Conservation (phyloP, 1,139 yeast genomes). For the Debaryomycetaceae sp. region DNA sequence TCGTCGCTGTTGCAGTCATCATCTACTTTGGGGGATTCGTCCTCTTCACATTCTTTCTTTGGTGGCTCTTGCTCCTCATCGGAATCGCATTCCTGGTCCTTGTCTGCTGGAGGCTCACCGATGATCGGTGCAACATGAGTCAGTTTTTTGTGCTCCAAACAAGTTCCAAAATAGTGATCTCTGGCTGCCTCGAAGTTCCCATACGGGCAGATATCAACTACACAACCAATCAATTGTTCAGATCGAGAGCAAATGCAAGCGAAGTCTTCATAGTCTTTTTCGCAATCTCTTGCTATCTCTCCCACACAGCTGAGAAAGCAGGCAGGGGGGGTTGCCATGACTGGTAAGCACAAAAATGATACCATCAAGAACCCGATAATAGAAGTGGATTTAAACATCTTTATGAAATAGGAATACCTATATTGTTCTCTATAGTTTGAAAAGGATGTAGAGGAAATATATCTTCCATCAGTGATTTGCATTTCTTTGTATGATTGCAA, state of each 20-base stretch:
- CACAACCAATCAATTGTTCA: slow-evolving; percentile 39
- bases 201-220: slow-evolving; percentile 46
- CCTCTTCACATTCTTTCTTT: slow-evolving; percentile 1
- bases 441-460: background rate
- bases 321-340: slow-evolving; percentile 50
- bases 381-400: background rate
- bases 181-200: slow-evolving; percentile 47
- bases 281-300: slow-evolving; percentile 33
- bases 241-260: slow-evolving; percentile 39
- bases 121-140: slow-evolving; percentile 5
- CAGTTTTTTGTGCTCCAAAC: slow-evolving; percentile 37
- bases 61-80: slow-evolving; percentile 9
- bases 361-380: slow-evolving; percentile 1
- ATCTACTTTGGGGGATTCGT: background rate
- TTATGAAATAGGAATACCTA: background rate
- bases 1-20: background rate
- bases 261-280: slow-evolving; percentile 29
- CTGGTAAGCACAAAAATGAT: slow-evolving; percentile 6
- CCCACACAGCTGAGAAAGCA: slow-evolving; percentile 47
- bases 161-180: slow-evolving; percentile 55
- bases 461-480: background rate
- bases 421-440: background rate
- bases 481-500: background rate
- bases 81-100: slow-evolving; percentile 6
- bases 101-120: slow-evolving; percentile 8